Percentiles rank a stretch among this genome's conserved stretches.
Conservation (phyloP, 495 filamentous ascomycete genomes). For the Neurospora sp. region DNA sequence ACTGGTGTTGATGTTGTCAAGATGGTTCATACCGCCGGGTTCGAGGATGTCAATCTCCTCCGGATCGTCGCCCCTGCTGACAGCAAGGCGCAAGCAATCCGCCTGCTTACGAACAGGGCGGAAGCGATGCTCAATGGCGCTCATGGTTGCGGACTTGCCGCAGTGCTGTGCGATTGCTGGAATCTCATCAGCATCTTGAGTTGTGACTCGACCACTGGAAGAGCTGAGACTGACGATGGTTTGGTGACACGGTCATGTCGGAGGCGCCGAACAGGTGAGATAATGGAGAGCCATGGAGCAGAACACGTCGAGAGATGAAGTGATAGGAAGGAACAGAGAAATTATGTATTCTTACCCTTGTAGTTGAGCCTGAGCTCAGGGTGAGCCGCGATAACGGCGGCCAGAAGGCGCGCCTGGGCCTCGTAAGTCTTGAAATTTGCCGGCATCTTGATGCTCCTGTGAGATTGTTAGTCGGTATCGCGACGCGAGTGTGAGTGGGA, state of each 20-base stretch:
- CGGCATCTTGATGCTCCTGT: conserved; percentile 16
- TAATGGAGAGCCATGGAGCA: background rate
- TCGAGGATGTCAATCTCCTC: conserved; percentile 7
- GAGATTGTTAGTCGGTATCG: background rate
- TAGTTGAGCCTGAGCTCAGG: conserved; percentile 36
- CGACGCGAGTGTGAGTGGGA: background rate
- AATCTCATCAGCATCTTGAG: conserved; percentile 2
- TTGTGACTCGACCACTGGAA: conserved; percentile 1
- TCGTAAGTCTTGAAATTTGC: conserved; percentile 41
- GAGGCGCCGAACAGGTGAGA: background rate
- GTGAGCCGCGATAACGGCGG: conserved; percentile 39
- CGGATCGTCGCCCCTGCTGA: conserved; percentile 33
- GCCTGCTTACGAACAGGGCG: conserved; percentile 28
- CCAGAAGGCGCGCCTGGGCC: conserved; percentile 36
- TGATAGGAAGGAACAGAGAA: background rate
- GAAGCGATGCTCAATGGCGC: conserved; percentile 36
- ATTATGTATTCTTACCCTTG: conserved; percentile 30
- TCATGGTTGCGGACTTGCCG: conserved; percentile 22
- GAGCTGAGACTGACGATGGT: background rate
- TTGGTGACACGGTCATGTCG: background rate
- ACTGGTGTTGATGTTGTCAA: background rate
- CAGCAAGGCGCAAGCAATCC: conserved; percentile 34
- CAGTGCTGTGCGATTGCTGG: conserved; percentile 23
- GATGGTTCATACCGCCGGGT: conserved; percentile 4
- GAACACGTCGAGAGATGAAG: conserved; percentile 1